A percentile compares a stretch with the other conserved stretches of the same genome.
phyloP scores from a whole-genome alignment of 139 green algal species.

The Coccomyxa sp. region DNA sequence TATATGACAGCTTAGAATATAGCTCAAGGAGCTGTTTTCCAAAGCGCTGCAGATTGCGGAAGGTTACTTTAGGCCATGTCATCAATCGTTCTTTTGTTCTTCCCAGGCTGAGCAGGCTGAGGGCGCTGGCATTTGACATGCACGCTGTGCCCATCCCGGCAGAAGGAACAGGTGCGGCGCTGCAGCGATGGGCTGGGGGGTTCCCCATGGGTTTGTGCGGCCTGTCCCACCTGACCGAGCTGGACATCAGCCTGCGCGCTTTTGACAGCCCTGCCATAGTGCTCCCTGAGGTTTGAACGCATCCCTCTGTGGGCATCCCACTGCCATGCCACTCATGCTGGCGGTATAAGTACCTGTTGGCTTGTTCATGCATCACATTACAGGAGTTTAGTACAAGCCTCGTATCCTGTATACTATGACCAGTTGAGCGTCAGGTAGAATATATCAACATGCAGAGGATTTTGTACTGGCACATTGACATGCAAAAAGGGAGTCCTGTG shows the following conservation, averaged over 20 bases:
- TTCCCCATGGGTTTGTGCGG: background rate
- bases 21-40: too few species aligned
- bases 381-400: background rate
- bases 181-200: background rate
- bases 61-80: too few species aligned
- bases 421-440: too few species aligned
- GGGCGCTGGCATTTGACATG: background rate
- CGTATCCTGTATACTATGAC: background rate
- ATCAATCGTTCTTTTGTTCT: too few species aligned
- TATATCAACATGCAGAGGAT: too few species aligned
- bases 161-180: background rate
- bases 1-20: too few species aligned
- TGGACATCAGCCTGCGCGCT: background rate
- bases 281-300: background rate
- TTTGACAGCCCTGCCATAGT: background rate
- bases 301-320: background rate
- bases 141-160: background rate
- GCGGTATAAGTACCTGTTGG: too few species aligned
- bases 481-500: too few species aligned
- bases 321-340: background rate
- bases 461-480: too few species aligned
- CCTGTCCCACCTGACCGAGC: background rate
- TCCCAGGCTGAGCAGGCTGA: background rate
- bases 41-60: too few species aligned
- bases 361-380: background rate